These are phyloP conservation scores for Eucalyptus paniculata DNA, from an alignment of 345 rosid species.

Conservation along the genomic window DNA sequence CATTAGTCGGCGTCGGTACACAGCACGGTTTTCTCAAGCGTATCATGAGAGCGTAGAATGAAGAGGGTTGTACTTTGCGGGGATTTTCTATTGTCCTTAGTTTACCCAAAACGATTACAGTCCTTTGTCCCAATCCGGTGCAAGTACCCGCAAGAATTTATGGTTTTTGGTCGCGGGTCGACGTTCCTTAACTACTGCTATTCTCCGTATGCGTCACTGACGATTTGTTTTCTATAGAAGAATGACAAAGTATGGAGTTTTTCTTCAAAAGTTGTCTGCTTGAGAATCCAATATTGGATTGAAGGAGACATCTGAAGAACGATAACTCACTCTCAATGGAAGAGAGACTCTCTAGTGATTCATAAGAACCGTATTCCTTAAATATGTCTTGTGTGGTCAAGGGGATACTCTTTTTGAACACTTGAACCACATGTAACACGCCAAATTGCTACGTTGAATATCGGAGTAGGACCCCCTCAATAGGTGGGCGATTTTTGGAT, in stretches of 20 bases:
- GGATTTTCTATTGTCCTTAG: neutral
- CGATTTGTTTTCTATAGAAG: neutral
- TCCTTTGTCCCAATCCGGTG: neutral
- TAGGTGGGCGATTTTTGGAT: neutral
- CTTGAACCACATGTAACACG: neutral
- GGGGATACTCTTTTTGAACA: neutral
- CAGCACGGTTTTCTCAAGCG: neutral
- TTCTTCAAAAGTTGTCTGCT: neutral
- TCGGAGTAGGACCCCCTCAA: neutral
- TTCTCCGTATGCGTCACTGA: neutral
- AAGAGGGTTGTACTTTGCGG: neutral
- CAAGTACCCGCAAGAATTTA: neutral
- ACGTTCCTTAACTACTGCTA: neutral
- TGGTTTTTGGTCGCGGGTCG: neutral
- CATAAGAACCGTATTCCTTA: neutral
- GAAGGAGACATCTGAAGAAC: neutral
- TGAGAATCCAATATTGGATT: neutral
- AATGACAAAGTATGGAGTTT: neutral
- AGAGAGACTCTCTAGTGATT: neutral
- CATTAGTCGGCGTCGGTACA: neutral
- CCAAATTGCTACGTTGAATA: neutral
- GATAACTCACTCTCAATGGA: accelerated
- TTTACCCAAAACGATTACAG: neutral
- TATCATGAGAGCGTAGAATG: neutral
- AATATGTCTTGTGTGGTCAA: neutral